Percentiles rank a stretch among this genome's conserved stretches.
Evolutionary conservation across 352 stramenopile species (phyloP).

Genomic region (Peronospora destructor): DNA sequence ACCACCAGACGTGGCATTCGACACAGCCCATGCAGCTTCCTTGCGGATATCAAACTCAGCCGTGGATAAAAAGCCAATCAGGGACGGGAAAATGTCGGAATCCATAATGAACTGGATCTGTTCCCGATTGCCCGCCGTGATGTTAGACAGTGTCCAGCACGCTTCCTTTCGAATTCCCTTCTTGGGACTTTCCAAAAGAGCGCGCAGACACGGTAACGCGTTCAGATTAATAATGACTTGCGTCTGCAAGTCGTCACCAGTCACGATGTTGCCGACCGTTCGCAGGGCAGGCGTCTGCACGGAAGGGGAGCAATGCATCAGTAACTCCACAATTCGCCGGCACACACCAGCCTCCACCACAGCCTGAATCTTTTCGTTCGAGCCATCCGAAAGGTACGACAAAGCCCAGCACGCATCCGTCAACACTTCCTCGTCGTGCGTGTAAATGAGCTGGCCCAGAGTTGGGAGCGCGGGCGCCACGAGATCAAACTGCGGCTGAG

Average conservation of each 20-base stretch:
- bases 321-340: constrained; percentile 93
- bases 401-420: constrained; percentile 99
- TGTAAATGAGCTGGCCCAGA: constrained; percentile 95
- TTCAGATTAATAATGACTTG: constrained; percentile 98
- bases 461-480: constrained; percentile 93
- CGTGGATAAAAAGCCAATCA: constrained; percentile 94
- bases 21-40: constrained; percentile 98
- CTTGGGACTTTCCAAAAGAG: constrained; percentile 92
- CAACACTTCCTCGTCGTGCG: constrained; percentile 96
- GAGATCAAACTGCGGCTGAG: constrained; percentile 60
- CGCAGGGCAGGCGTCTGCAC: constrained; percentile 80
- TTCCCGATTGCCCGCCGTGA: constrained; percentile 97
- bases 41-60: constrained; percentile 98
- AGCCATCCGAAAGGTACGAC: constrained; percentile 96
- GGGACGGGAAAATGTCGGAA: constrained; percentile 93
- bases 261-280: constrained; percentile 98
- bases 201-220: constrained; percentile 93
- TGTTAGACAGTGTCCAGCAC: constrained; percentile 99
- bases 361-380: constrained; percentile 98
- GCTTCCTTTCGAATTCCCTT: constrained; percentile 99
- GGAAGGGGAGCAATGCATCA: constrained; percentile 75
- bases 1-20: constrained; percentile 94
- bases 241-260: constrained; percentile 98
- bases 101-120: constrained; percentile 99
- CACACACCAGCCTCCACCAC: constrained; percentile 97